Base-by-base conservation (phyloP, 2,329 filamentous ascomycete species). In the Calonectria pseudoreteaudii region DNA sequence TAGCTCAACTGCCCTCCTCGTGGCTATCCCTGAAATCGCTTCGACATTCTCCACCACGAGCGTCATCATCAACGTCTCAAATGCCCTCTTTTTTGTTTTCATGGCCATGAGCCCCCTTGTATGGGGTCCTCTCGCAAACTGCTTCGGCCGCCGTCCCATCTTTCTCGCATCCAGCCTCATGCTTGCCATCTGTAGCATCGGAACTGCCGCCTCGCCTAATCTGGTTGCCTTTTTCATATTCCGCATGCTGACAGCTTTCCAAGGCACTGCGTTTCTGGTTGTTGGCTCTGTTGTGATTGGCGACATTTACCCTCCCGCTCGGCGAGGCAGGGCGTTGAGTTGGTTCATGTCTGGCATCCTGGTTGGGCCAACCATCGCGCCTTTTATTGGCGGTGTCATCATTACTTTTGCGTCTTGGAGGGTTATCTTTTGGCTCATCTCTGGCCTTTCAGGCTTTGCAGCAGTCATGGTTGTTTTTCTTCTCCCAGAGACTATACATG, bases 371-470 rank as follows among this genome's bases (percentile, higher is more conserved):
- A 91, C 90, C 2, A 84, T 92, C 72, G 92, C 92, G 0, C 88
- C 89, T 0, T 92, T 94, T 76, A 86, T 94, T 10, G 89, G 93
- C 74, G 93, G 93, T 34, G 91, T 94, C 31, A 93, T 94, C 66
- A 91, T 94, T 31, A 94, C 92, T 0, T 94, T 90, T 82, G 85
- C 87, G 6, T 88, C 87, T 23, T 94, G 93, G 93, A 86, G 92
- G 36, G 89, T 90, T 53, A 93, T 94, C 73, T 94, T 94, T 84
- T 94, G 92, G 91, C 86, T 94, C 1, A 92, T 94, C 77, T 88
- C 91, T 0, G 92, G 89, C 0, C 86, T 94, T 1, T 89, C 90
- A 0, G 92, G 88, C 3, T 82, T 88, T 0, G 91, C 90, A 2
- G 86, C 88, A 0, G n/a, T 90, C 0, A 85, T 91, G 3, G 87